Base-by-base conservation (phyloP, 306 rosid species). In the Canavalia ensiformis region DNA sequence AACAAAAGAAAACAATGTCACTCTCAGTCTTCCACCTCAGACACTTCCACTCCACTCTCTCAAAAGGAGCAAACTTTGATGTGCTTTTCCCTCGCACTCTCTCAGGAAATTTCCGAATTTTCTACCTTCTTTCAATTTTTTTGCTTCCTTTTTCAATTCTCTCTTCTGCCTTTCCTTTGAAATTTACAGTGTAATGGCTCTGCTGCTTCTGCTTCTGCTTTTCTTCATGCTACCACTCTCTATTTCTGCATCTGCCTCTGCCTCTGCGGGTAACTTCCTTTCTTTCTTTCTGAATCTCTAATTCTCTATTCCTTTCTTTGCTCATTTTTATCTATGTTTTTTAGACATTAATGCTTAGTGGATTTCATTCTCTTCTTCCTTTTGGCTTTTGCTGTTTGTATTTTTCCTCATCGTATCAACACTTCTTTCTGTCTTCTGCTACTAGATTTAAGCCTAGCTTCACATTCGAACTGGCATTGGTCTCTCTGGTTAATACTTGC, bases 201-300 rank as follows among this genome's bases (percentile, higher is more conserved):
- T 39, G 65, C 74, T 90, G 0, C 25, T 18, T 18, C 74, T 90
- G 0, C 25, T 18, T 18, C 86, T 90, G 88, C 83, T 86, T 37
- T 64, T 84, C 37, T 69, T 88, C 67, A 74, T 94, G 8, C 68
- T 88, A 6, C 82, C 90, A 0, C 67, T 82, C 60, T 88, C 92
- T 34, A 77, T 86, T 83, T 88, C 91, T 80, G 91, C 92, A 54
- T 87, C 80, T 72, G 84, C 78, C 25, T 18, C 25, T 72, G 88
- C 91, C 45, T 86, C 76, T 72, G 84, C 78, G 74, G 89, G 97
- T 90, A 39, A 73, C 74, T 82, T 84, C 82, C 74, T 76, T 28
- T 68, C 59, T 71, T 31, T 35, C 41, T 60, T 2, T 51, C 49
- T 18, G 25, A 18, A 18, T 18, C 25, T 18, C 25, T 18, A 18